A percentile compares a stretch with the other conserved stretches of the same genome.
These are phyloP conservation scores for Sclerotiophoma versabilis DNA, from an alignment of 2,329 filamentous ascomycete species.

Conservation along the genomic window DNA sequence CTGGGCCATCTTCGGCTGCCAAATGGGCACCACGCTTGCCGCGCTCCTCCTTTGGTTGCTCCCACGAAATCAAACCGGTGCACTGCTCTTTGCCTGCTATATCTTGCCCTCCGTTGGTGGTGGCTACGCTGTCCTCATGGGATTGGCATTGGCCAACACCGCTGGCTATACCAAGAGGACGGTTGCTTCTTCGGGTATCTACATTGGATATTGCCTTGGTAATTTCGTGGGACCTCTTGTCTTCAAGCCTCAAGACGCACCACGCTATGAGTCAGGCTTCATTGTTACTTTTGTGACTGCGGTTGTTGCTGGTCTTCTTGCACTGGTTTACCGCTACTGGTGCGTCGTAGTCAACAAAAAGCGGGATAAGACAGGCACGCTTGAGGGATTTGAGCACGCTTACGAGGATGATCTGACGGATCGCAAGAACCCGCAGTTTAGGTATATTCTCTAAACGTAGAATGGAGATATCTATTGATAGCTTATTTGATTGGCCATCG, in stretches of 20 bases:
- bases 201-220: constrained; percentile 58
- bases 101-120: constrained; percentile 55
- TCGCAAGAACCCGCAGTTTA: constrained; percentile 29
- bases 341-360: constrained; percentile 55
- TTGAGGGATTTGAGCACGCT: constrained; percentile 60
- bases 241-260: constrained; percentile 25
- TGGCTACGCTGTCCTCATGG: constrained; percentile 59
- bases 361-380: constrained; percentile 51
- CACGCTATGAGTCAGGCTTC: constrained; percentile 49
- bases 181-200: constrained; percentile 55
- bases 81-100: constrained; percentile 55
- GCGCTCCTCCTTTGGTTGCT: constrained; percentile 43
- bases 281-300: constrained; percentile 50
- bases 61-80: constrained; percentile 46
- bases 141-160: constrained; percentile 57
- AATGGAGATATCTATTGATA: not conserved
- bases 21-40: constrained; percentile 50
- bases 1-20: constrained; percentile 36
- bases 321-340: constrained; percentile 54
- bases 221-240: constrained; percentile 44
- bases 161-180: constrained; percentile 56
- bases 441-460: constrained; percentile 21
- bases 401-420: constrained; percentile 62
- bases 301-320: constrained; percentile 45
- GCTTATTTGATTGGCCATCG: not conserved